Percentiles rank a stretch among this genome's conserved stretches.
Evolutionary conservation across 306 rosid genomes (phyloP).

Genomic region (Prunus salicina): DNA sequence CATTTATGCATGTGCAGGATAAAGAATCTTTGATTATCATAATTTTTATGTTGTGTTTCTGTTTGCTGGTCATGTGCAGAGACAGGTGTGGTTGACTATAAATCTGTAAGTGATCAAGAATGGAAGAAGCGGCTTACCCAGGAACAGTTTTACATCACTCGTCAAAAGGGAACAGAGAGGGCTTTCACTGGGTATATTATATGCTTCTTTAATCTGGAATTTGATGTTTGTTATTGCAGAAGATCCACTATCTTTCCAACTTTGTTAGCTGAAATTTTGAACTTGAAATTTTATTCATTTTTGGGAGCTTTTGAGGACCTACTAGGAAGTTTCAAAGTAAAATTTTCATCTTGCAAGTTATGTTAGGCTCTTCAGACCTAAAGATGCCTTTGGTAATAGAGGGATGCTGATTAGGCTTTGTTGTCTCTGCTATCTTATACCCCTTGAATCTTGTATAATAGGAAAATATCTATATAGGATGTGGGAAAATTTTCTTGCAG

Average conservation of each 20-base stretch:
- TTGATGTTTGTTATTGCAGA: neutral
- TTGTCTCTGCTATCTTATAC: neutral
- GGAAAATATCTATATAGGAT: neutral
- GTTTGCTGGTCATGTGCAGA: slow-evolving; percentile 40
- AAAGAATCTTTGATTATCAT: neutral
- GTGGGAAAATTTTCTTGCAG: neutral
- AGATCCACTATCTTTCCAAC: neutral
- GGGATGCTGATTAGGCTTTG: neutral
- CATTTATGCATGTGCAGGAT: neutral
- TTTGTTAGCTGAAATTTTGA: neutral
- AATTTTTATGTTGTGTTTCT: neutral
- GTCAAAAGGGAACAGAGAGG: slow-evolving; percentile 93
- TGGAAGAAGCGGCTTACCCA: slow-evolving; percentile 70
- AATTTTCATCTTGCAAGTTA: neutral
- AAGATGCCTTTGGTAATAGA: neutral
- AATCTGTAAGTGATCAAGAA: slow-evolving; percentile 53
- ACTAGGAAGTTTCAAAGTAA: neutral
- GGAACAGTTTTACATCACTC: slow-evolving; percentile 75
- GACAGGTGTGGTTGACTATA: slow-evolving; percentile 46
- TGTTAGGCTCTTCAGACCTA: neutral
- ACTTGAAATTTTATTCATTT: neutral
- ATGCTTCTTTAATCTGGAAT: slow-evolving; percentile 6
- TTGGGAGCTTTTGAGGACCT: neutral
- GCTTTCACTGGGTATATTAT: slow-evolving; percentile 76
- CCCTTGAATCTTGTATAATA: neutral